Percentiles rank a stretch among this genome's conserved stretches.
Conservation (phyloP, 306 rosid genomes). For the Pyrus bretschneideri region DNA sequence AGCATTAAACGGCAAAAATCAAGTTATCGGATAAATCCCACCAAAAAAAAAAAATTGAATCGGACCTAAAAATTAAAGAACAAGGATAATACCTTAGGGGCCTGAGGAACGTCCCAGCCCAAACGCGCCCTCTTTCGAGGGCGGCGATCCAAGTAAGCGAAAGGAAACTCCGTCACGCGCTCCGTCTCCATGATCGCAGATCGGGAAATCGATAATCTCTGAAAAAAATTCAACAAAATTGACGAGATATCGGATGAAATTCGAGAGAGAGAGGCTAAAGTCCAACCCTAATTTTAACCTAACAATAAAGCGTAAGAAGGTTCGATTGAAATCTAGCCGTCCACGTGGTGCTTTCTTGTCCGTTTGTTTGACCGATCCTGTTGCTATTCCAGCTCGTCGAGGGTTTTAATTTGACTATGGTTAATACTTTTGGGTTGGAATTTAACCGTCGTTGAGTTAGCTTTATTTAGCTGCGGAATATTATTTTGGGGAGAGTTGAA, state of each 20-base stretch:
- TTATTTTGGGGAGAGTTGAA: not conserved
- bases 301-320: conserved; percentile 21
- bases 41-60: not conserved
- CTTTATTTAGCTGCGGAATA: not conserved
- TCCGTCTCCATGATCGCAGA: conserved; percentile 66
- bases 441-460: conserved; percentile 39
- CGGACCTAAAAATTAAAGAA: conserved; percentile 24
- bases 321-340: conserved; percentile 23
- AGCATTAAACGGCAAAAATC: not conserved
- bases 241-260: not conserved
- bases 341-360: conserved; percentile 36
- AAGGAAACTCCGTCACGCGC: conserved; percentile 86
- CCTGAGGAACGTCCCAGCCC: conserved; percentile 92
- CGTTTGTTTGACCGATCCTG: conserved; percentile 14
- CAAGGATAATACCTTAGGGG: conserved; percentile 61
- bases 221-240: not conserved
- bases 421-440: not conserved
- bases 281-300: conserved; percentile 50
- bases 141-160: conserved; percentile 75
- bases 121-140: conserved; percentile 89
- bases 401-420: not conserved
- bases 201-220: not conserved
- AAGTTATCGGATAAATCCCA: not conserved
- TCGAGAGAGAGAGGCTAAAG: not conserved
- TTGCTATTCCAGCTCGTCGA: not conserved